phyloP scores from a whole-genome alignment of 2,329 filamentous ascomycete genomes.

The Curvularia sp. region DNA sequence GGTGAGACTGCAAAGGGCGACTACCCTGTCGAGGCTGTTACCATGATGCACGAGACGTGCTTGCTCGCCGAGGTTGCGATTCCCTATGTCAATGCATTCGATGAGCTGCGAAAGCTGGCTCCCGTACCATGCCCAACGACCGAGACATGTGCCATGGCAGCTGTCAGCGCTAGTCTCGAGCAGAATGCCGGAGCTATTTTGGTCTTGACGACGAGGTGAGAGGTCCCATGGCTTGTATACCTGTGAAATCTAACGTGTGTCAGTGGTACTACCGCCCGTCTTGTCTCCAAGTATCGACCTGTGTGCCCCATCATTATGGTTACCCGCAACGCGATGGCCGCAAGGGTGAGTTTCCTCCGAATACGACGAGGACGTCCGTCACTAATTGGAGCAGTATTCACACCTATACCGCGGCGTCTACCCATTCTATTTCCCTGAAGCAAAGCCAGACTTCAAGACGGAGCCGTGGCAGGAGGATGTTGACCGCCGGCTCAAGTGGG shows the following conservation, averaged over 20 bases:
- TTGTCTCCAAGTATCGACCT: conserved; percentile 97
- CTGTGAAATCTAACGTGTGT: conserved; percentile 30
- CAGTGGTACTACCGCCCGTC: conserved; percentile 88
- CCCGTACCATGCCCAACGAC: conserved; percentile 84
- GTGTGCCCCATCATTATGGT: conserved; percentile 99
- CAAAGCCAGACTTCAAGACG: conserved; percentile 92
- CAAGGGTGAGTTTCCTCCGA: conserved; percentile 63
- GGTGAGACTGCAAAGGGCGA: conserved; percentile 98
- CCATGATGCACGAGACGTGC: conserved; percentile 98
- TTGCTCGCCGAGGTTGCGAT: conserved; percentile 96
- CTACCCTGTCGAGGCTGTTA: conserved; percentile 91
- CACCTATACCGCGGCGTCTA: conserved; percentile 98
- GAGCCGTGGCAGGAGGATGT: conserved; percentile 99
- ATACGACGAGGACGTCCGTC: background rate
- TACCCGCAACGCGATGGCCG: conserved; percentile 82
- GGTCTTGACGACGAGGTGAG: conserved; percentile 86
- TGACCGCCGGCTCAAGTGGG: conserved; percentile 97
- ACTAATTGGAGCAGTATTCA: conserved; percentile 65
- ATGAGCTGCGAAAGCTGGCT: conserved; percentile 87
- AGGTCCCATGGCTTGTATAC: conserved; percentile 6
- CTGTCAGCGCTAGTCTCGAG: conserved; percentile 93
- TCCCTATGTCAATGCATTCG: conserved; percentile 94
- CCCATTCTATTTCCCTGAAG: conserved; percentile 91
- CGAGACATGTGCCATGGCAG: conserved; percentile 96
- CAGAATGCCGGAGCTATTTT: conserved; percentile 96